Evolutionary conservation across 2,329 filamentous ascomycete genomes (phyloP), one percentile per base, ranked within the genome.

Genomic region (Trichoderma semiorbis): DNA sequence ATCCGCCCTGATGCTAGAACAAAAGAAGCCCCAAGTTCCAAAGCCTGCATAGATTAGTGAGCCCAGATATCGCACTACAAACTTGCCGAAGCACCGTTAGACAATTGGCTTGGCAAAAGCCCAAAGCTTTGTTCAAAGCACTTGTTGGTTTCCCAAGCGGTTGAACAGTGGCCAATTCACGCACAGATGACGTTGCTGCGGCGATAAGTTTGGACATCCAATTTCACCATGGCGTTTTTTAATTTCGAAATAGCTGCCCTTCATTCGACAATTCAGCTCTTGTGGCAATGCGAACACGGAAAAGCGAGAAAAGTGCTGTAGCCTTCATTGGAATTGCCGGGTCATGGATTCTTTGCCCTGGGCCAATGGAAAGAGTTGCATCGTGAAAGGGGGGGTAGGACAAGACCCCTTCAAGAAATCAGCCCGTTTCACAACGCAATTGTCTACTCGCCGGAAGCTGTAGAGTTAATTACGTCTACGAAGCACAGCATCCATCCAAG

Each of bases 401-500:
- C 66, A 50, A n/a, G 34, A 47, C 36, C 66, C 66, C 55, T 69
- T 69, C 55, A 60, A 61, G 55, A 60, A 61, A 69, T 69, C 36
- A 69, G n/a, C 7, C 39, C 26, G 66, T 69, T 61, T 58, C 65
- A 68, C 65, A 7, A 58, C 39, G 32, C 18, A 43, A 7, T 32
- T 57, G 32, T 55, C 34, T 39, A 3, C 50, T 57, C 64, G n/a
- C 26, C 14, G 47, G 16, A 58, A 57, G 53, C 65, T 30, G 26
- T 21, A 39, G 50, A 36, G 53, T 55, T n/a, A 58, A 60, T 60
- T 60, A 30, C 65, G 34, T 68, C 34, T 47, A 58, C 34, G 53
- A 30, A 28, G 34, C 34, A 67, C 32, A 18, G 21, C 47, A 26
- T 68, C 24, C 34, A n/a, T 24, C 16, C 24, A 18, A n/a, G 50